Evolutionary conservation across 2,329 filamentous ascomycete genomes (phyloP), one percentile per base, ranked within the genome.

Genomic region (Leptographium wingfieldii): DNA sequence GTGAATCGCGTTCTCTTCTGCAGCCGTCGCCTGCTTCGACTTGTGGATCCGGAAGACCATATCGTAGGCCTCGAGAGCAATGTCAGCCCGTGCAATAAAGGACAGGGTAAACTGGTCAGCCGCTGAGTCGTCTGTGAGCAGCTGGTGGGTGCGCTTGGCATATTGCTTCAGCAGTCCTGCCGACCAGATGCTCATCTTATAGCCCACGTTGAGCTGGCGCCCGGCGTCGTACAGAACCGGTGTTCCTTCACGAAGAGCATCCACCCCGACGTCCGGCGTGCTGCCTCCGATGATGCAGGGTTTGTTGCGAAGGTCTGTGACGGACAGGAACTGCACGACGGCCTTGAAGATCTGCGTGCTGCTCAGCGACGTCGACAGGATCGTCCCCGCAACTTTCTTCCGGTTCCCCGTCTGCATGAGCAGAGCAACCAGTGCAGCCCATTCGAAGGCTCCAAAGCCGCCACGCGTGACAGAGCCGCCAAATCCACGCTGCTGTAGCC

Each of bases 321-420:
- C 80, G 1, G 87, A 84, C 22, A 99, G 76, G 65, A 92, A 94
- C 69, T 96, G 92, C n/a, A 99, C 76, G 1, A 86, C 85, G 3
- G 90, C 92, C 73, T 96, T 97, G 80, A 99, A 96, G 53, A 97
- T 79, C 72, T 97, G 92, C 29, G 92, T 94, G 72, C 87, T 88
- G 74, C 88, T 96, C 67, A 96, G 87, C 9, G 89, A 89, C 5
- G 83, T 78, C 6, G 91, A 90, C 19, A 97, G 78, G 6, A 89
- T 74, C 2, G 63, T 54, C 25, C 87, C 80, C 64, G 84, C 81
- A 0, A 59, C 19, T 38, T 38, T 57, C 31, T 59, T 61, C 33
- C 57, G 62, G 7, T 85, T 87, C 31, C 89, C 89, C n/a, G 82
- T 83, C 70, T 90, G 85, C 51, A 97, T 77, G 2, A 97, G 76